These are phyloP conservation scores for Coemansia sp. DNA, from an alignment of 192 early-diverging fungal genomes.

Conservation along the genomic window DNA sequence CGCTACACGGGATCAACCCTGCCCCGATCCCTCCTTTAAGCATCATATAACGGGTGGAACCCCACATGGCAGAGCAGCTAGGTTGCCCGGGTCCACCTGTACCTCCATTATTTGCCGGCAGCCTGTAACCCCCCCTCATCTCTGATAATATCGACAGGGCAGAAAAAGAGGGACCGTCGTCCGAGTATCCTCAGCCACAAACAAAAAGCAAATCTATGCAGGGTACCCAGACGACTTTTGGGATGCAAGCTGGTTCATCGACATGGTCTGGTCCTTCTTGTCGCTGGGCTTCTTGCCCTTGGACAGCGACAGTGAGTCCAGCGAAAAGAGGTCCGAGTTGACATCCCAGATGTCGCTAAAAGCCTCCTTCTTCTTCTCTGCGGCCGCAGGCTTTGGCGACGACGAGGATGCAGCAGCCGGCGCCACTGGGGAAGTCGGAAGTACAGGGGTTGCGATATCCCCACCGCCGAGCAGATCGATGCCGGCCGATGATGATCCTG, in stretches of 20 bases:
- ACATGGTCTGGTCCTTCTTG: neutral
- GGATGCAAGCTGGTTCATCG: slow-evolving; percentile 45
- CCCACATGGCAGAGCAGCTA: no score
- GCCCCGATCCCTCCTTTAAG: no score
- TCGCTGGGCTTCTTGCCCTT: slow-evolving; percentile 30
- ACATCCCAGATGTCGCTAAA: slow-evolving; percentile 65
- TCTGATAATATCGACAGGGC: no score
- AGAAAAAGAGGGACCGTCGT: slow-evolving; percentile 82
- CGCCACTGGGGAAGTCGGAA: no score
- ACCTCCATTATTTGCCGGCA: no score
- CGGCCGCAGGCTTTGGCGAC: neutral
- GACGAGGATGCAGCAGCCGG: neutral
- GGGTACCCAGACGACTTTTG: slow-evolving; percentile 4
- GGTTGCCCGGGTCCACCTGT: no score
- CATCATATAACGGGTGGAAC: no score
- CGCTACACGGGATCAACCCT: no score
- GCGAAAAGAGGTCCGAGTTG: slow-evolving; percentile 59
- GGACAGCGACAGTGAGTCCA: slow-evolving; percentile 64
- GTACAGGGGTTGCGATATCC: slow-evolving; percentile 4
- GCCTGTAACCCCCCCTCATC: no score
- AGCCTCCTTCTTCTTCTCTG: slow-evolving; percentile 17
- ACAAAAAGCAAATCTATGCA: slow-evolving; percentile 2
- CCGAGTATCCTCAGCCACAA: no score
- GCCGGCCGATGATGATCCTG: no score
- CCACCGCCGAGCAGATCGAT: slow-evolving; percentile 29